phyloP scores from a whole-genome alignment of 2,329 filamentous ascomycete genomes.

The Ploettnerulaceae sp. region DNA sequence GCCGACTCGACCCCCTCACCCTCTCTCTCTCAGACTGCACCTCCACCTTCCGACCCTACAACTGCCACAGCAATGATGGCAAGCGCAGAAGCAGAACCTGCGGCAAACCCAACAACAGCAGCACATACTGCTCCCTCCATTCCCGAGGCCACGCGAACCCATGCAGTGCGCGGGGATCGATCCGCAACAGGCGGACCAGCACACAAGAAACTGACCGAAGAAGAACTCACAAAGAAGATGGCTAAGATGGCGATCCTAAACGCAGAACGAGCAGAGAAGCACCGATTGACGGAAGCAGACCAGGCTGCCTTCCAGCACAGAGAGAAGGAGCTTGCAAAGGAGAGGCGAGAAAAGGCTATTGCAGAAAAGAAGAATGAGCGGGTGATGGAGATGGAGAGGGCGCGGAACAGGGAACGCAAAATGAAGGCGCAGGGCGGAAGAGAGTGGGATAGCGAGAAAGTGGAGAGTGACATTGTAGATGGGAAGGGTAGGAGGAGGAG shows the following conservation, averaged over 20 bases:
- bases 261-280: conserved; percentile 52
- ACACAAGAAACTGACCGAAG: conserved; percentile 59
- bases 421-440: conserved; percentile 32
- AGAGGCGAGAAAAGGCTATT: conserved; percentile 35
- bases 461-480: conserved; percentile 32
- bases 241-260: conserved; percentile 58
- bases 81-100: not conserved
- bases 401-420: conserved; percentile 34
- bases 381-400: conserved; percentile 34
- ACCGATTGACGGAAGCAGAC: conserved; percentile 64
- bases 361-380: conserved; percentile 29
- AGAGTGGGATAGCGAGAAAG: conserved; percentile 35
- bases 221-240: conserved; percentile 56
- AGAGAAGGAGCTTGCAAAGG: conserved; percentile 53
- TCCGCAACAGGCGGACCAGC: conserved; percentile 48
- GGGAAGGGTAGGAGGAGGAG: conserved; percentile 22
- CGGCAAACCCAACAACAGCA: not conserved
- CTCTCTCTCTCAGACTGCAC: not conserved
- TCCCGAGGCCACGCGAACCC: conserved; percentile 24
- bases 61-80: not conserved
- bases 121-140: conserved; percentile 7
- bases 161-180: conserved; percentile 49
- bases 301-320: conserved; percentile 58
- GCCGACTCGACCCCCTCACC: conserved; percentile 6
- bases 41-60: conserved; percentile 3